phyloP scores from a whole-genome alignment of 208 protist genomes.

The Acanthamoeba culbertsoni region DNA sequence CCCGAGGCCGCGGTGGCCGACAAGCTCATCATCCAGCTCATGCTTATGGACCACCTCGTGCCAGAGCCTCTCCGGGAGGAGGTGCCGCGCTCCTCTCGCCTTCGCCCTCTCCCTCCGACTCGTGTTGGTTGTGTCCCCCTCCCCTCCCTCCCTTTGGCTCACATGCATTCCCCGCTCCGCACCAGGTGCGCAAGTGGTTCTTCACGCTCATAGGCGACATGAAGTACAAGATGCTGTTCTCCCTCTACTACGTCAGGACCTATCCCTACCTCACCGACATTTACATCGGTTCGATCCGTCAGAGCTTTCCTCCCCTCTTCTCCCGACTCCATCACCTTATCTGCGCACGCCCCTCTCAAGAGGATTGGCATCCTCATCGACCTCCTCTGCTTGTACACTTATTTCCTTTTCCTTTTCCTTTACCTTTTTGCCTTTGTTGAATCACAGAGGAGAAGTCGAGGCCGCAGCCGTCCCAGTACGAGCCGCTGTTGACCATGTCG shows the following conservation, averaged over 20 bases:
- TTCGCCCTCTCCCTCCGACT: neutral
- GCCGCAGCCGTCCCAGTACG: neutral
- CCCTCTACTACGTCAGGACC: neutral
- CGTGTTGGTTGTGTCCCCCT: neutral
- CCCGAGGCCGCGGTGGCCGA: neutral
- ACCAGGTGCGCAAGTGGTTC: neutral
- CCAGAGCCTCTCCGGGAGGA: neutral
- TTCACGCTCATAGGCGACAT: constrained; percentile 7
- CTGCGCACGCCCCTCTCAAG: neutral
- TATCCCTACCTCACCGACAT: neutral
- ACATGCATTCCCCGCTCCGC: neutral
- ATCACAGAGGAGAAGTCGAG: neutral
- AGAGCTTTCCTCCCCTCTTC: too few species aligned
- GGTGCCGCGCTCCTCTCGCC: neutral
- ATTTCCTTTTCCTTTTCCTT: neutral
- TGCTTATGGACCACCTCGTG: neutral
- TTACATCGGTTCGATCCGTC: neutral
- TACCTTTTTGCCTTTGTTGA: neutral
- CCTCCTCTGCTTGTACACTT: neutral
- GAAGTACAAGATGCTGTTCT: neutral
- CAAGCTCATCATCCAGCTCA: neutral
- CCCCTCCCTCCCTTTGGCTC: too few species aligned
- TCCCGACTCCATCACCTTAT: too few species aligned
- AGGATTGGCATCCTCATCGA: neutral
- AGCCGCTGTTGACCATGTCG: neutral